Evolutionary conservation across 441 rosid species (phyloP), one percentile per base, ranked within the genome.

Genomic region (Bruguiera hainesii): DNA sequence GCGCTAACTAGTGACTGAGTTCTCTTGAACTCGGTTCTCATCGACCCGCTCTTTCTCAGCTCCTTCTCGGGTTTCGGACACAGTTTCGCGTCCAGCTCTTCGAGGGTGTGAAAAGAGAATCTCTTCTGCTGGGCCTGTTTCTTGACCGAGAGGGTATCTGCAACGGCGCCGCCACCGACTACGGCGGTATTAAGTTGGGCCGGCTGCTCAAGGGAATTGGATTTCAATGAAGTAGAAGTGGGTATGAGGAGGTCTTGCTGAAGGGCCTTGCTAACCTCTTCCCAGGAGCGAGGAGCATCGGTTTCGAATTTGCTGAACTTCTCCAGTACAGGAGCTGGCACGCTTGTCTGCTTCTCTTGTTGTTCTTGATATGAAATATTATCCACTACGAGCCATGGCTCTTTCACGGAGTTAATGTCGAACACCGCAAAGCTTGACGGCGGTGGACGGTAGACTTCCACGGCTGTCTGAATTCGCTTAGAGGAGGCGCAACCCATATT

Each of bases 401-500:
- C 98, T 65, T 89, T 71, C 39, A 91, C 76, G 64, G 97, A 74
- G 84, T 80, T 84, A 79, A 91, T 76, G 60, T 94, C 86, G 62
- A 91, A 89, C 28, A 88, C 93, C 0, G 94, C 89, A 42, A 94
- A 85, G 80, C 96, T 85, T 0, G 97, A 75, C 0, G 91, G 93
- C 1, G 83, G 81, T 8, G 97, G 97, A 19, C 85, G 83, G 81
- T 89, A 89, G 61, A 85, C 76, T 64, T 85, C 93, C 56, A 73
- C 81, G 23, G 82, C 68, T 75, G 85, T 83, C 57, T 84, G 83
- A 39, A 73, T 71, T 56, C 81, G 77, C 73, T 89, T 93, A 8
- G 97, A 93, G 56, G 95, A 79, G 53, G 69, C 11, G 75, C 96
- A 89, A n/a, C 98, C 98, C 98, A 93, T 89, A 68, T 37, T 25